Percentiles rank a stretch among this genome's conserved stretches.
These are phyloP conservation scores for Cercospora canescens DNA, from an alignment of 2,329 filamentous ascomycete species.

Conservation along the genomic window DNA sequence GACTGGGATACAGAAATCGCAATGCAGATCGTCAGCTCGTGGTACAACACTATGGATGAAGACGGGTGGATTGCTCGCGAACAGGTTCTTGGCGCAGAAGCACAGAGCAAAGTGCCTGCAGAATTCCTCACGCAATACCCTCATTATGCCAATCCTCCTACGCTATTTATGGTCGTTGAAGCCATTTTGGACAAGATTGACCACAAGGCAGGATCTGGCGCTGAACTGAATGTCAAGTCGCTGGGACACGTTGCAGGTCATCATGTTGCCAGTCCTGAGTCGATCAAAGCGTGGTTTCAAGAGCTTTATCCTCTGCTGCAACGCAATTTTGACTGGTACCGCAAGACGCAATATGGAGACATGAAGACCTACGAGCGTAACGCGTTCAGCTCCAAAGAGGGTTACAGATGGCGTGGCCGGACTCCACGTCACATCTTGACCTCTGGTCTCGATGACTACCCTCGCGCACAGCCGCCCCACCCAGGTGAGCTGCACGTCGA, in stretches of 20 bases:
- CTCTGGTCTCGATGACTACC: slow-evolving; percentile 94
- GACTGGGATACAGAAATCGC: slow-evolving; percentile 94
- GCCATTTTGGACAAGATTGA: slow-evolving; percentile 78
- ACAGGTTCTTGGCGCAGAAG: slow-evolving; percentile 89
- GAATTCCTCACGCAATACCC: slow-evolving; percentile 97
- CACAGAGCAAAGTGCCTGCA: slow-evolving; percentile 86
- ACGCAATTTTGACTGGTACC: slow-evolving; percentile 93
- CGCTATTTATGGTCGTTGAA: slow-evolving; percentile 86
- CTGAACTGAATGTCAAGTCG: slow-evolving; percentile 32
- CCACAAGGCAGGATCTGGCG: slow-evolving; percentile 36
- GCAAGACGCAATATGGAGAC: slow-evolving; percentile 84
- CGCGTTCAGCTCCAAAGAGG: slow-evolving; percentile 86
- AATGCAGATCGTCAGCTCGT: slow-evolving; percentile 85
- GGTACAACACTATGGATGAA: slow-evolving; percentile 94
- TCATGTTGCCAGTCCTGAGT: slow-evolving; percentile 65
- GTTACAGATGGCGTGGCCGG: slow-evolving; percentile 91
- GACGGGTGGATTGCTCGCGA: slow-evolving; percentile 98
- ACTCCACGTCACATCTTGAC: slow-evolving; percentile 85
- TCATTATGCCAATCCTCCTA: slow-evolving; percentile 96
- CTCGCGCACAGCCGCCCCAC: slow-evolving; percentile 87
- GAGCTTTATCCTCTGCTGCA: slow-evolving; percentile 83
- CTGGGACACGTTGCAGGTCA: slow-evolving; percentile 42
- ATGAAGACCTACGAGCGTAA: slow-evolving; percentile 83
- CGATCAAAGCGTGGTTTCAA: slow-evolving; percentile 70
- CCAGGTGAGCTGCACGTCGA: slow-evolving; percentile 95